Evolutionary conservation across 2,329 filamentous ascomycete genomes (phyloP), one percentile per base, ranked within the genome.

Genomic region (Fusarium avenaceum): DNA sequence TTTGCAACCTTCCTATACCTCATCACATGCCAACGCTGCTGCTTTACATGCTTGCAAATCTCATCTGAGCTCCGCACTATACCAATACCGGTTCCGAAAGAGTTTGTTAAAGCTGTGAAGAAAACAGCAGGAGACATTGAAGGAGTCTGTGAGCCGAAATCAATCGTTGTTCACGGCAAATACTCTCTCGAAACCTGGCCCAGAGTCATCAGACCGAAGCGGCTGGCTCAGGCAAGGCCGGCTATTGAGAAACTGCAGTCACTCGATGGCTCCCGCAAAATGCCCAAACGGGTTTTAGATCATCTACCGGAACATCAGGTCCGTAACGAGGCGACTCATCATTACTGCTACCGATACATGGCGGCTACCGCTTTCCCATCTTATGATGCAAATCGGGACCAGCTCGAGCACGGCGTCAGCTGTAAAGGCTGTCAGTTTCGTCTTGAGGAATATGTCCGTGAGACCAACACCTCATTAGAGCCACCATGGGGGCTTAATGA

Each of bases 351-450:
- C 6, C 63, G 64, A 22, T 67, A 63, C 10, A 67, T 67, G 64
- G 35, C 48, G 2, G 28, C 47, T 4, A 42, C 63, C 0, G 48
- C 44, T 1, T 63, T 67, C 5, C 64, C 57, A 2, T 67, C 52
- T 52, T 63, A 50, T 4, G 48, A 67, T 17, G 11, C 28, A 2
- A 20, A 4, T 15, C 13, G 19, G 2, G 22, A 42, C 10, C 30
- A 43, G 13, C 3, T 38, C 4, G 64, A 67, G 4, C 3, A 5
- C 14, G 64, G 64, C 1, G 10, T 58, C 19, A 67, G 28, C 14
- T 67, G 64, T 22, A 66, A 63, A 28, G 64, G 63, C 9, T 67
- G 63, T 13, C 63, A 67, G 19, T 58, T 67, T 6, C 52, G 26
- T 3, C 40, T 58, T 7, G 63, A 67, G 26, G 44, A 53, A 4